Evolutionary conservation across 2,329 filamentous ascomycete species (phyloP), one percentile per base, ranked within the genome.

Genomic region (Arthrobotrys sphaeroides): DNA sequence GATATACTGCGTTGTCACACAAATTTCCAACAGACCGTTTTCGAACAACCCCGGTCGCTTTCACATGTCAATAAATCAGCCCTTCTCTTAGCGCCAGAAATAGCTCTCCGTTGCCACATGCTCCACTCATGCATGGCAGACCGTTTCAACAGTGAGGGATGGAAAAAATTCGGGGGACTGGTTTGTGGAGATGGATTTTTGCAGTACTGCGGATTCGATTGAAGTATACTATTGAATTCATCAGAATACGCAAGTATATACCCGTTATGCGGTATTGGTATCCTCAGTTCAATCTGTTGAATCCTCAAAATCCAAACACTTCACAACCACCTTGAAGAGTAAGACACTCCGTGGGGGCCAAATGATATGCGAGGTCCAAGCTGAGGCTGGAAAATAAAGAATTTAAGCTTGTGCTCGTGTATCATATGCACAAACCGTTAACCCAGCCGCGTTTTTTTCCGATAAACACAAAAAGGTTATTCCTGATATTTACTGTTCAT

Each of bases 381-480:
- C 40, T 24, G 36, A 43, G 42, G 40, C 49, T 36, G 22, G 28
- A 59, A n/a, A 26, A 33, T 55, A 42, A 51, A 28, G n/a, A 18
- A 12, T 59, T 60, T 53, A 61, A 55, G 57, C 53, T 70, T 70
- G 55, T 61, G 65, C 42, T 51, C 31, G 22, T 47, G 33, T 70
- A 70, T 70, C 66, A 62, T 33, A 62, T 70, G 66, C 66, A 38
- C 33, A 62, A 70, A 22, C 28, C 45, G n/a, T n/a, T n/a, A n/a
- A 38, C 28, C 31, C 55, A 70, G 66, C 66, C 55, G 66, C 66
- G 66, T 55, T 62, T 70, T 70, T 62, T 47, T 38, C 66, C 66
- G 66, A 70, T 36, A 55, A n/a, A n/a, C n/a, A n/a, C n/a, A n/a
- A n/a, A n/a, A n/a, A n/a, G n/a, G n/a, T n/a, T n/a, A n/a, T n/a